Evolutionary conservation across 805 yeast species (phyloP), one percentile per base, ranked within the genome.

Genomic region (Candida xiaguanensis): DNA sequence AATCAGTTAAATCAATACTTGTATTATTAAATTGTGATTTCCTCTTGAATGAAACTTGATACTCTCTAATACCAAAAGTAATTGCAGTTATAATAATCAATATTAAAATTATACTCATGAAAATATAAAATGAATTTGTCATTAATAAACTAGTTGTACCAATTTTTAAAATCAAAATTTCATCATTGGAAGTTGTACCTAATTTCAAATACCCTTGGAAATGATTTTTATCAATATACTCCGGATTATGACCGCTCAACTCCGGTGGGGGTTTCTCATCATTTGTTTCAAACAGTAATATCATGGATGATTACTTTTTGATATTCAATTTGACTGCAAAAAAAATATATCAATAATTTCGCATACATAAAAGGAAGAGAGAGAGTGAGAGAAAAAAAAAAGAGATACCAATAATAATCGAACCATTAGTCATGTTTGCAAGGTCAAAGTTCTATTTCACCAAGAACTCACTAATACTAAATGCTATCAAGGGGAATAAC

Each of bases 371-470:
- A 7, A 22, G 9, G 9, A 26, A 6, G 29, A 16, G 18, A 25
- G 30, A 32, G 17, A 19, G 18, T 17, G 15, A n/a, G 23, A 30
- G 15, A 19, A 31, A 20, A 23, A 15, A 22, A 13, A 30, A 30
- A 15, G 18, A 6, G 15, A 5, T 11, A 37, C 14, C 28, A 25
- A 27, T 38, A 15, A 16, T n/a, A 29, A 35, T 42, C 38, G 26
- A 16, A 17, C 18, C 32, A 35, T 35, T 27, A 3, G 4, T 19
- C 8, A 52, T 41, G 49, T 57, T 79, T 35, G 71, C 78, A 33
- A 71, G 70, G 52, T 64, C 80, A 5, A 73, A 74, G 65, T 76
- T 78, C 58, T 79, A 74, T 65, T 80, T 80, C 57, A 66, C 78
- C 44, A 70, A 67, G 52, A 80, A 80, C 59, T 50, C 74, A 3